These are phyloP conservation scores for Fistulifera solaris DNA, from an alignment of 108 stramenopile genomes.

Conservation along the genomic window DNA sequence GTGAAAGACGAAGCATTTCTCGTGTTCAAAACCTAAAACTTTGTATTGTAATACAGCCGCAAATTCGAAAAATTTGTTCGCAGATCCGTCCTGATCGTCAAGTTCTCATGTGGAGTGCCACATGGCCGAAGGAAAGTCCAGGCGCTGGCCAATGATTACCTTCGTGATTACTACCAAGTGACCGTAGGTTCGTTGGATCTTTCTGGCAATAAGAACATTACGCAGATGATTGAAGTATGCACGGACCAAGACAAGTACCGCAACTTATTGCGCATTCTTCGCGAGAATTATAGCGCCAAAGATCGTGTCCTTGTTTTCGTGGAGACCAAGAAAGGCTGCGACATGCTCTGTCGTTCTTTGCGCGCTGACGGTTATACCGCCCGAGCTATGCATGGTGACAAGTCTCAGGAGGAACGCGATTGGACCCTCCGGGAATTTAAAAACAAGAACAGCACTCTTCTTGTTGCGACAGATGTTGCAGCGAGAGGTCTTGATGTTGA, in stretches of 20 bases:
- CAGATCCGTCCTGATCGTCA: slow-evolving; percentile 98
- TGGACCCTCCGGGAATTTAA: slow-evolving; percentile 95
- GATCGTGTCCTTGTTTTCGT: slow-evolving; percentile 94
- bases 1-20: not conserved
- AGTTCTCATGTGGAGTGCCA: slow-evolving; percentile 98
- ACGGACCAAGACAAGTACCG: slow-evolving; percentile 90
- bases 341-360: slow-evolving; percentile 85
- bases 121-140: slow-evolving; percentile 98
- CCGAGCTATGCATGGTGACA: slow-evolving; percentile 96
- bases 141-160: slow-evolving; percentile 88
- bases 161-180: slow-evolving; percentile 88
- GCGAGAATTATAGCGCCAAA: slow-evolving; percentile 67
- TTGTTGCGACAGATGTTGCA: slow-evolving; percentile 99
- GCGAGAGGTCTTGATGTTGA: slow-evolving; percentile 88
- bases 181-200: slow-evolving; percentile 98
- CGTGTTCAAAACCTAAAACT: not conserved
- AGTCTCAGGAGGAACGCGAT: slow-evolving; percentile 97
- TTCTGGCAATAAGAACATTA: slow-evolving; percentile 94
- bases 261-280: slow-evolving; percentile 59
- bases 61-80: slow-evolving; percentile 90
- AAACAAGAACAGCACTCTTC: slow-evolving; percentile 63
- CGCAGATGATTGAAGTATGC: slow-evolving; percentile 89
- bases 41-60: slow-evolving; percentile 54
- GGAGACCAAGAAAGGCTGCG: slow-evolving; percentile 96
- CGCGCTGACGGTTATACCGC: slow-evolving; percentile 88